Percentiles rank a stretch among this genome's conserved stretches.
Evolutionary conservation across 306 rosid species (phyloP).

Genomic region (Vicia faba): DNA sequence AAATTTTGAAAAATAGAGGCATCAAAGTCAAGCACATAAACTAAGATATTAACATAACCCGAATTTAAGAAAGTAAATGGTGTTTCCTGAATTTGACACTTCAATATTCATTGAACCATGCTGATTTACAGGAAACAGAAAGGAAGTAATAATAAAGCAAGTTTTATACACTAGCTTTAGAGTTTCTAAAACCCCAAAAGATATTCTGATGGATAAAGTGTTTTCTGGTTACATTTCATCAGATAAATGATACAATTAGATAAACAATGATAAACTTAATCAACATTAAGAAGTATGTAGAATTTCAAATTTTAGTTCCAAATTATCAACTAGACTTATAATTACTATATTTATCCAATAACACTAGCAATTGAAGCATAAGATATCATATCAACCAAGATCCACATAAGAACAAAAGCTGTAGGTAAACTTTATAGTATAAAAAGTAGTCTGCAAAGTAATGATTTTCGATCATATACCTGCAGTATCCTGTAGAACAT

Average conservation of each 20-base stretch:
- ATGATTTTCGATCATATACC: slow-evolving; percentile 48
- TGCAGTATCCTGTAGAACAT: slow-evolving; percentile 69
- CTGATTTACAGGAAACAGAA: slow-evolving; percentile 13
- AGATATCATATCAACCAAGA: slow-evolving; percentile 30
- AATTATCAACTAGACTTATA: slow-evolving; percentile 16
- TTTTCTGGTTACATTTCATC: slow-evolving; percentile 13
- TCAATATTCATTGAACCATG: slow-evolving; percentile 14
- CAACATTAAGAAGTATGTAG: slow-evolving; percentile 12
- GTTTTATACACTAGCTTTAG: slow-evolving; percentile 1
- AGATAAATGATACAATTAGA: slow-evolving; percentile 2
- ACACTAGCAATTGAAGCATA: slow-evolving; percentile 18
- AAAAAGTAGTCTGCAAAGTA: slow-evolving; percentile 27
- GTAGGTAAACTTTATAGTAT: slow-evolving; percentile 7
- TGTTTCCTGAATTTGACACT: not conserved
- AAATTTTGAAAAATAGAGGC: slow-evolving; percentile 25
- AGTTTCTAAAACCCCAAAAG: slow-evolving; percentile 18
- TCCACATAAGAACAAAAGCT: slow-evolving; percentile 23
- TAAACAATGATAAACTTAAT: not conserved
- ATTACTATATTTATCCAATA: slow-evolving; percentile 21
- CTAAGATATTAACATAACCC: slow-evolving; percentile 2
- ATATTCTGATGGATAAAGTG: slow-evolving; percentile 2
- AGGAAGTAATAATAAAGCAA: not conserved
- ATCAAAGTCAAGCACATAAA: slow-evolving; percentile 24
- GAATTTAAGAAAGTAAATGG: not conserved
- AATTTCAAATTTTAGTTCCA: slow-evolving; percentile 22